Evolutionary conservation across 495 filamentous ascomycete genomes (phyloP), one percentile per base, ranked within the genome.

Genomic region (Letharia columbiana): DNA sequence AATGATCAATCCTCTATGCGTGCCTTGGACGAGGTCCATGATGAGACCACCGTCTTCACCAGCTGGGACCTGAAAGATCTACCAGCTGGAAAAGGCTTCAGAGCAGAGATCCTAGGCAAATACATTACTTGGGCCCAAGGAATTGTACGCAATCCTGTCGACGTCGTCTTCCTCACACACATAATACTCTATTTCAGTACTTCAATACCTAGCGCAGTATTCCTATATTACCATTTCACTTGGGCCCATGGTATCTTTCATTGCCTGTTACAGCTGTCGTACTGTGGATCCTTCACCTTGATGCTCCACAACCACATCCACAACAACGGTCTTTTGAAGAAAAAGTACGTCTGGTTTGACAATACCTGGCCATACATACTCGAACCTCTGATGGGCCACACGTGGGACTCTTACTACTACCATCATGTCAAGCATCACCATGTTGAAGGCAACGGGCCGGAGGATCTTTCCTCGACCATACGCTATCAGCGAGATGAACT

Each of bases 361-460:
- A 68, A 71, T 6, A 45, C 78, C 2, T 93, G 91, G 71, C 89
- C 90, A 3, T 93, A 91, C 69, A 70, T 91, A 23, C 75, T 83
- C 39, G 87, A 91, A 68, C 89, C 89, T 4, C 73, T 93, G 66
- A 87, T 89, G 80, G 90, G 90, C 3, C 89, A 92, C 69, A 91
- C 90, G 0, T 92, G 88, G 88, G 88, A 92, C 73, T 86, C 84
- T 13, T 93, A 92, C 74, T 93, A 81, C 72, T 91, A 90, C 70
- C 90, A 93, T 73, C 90, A 92, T 68, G 87, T 91, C 67, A 91
- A 93, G 76, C 87, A 90, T 72, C 90, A 92, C 71, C 90, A 92
- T 69, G 86, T 92, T 60, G 90, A 93, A 72, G 86, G 83, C 63
- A 93, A 93, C 72, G 90, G 89, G 1, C 88, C 88, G 0, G 78